These are phyloP conservation scores for Ambrosia hybrid DNA, from an alignment of 140 eudicot genomes.

Conservation along the genomic window DNA sequence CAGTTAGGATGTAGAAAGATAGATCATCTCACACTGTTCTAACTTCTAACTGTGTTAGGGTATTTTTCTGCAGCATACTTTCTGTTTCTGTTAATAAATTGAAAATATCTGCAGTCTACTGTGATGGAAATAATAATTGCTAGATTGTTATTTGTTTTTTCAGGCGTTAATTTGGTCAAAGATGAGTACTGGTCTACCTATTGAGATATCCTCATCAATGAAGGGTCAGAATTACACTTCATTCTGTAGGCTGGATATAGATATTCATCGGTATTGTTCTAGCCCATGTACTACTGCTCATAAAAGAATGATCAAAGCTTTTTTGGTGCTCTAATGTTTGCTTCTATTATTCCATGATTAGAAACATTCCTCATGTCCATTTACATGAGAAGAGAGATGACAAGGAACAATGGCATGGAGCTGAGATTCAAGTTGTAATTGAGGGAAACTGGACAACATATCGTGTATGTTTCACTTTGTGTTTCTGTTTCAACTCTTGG, in stretches of 20 bases:
- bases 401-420: conserved; percentile 94
- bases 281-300: conserved; percentile 12
- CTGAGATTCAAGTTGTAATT: conserved; percentile 97
- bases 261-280: conserved; percentile 69
- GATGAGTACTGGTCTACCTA: conserved; percentile 99
- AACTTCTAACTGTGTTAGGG: background rate
- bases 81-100: conserved; percentile 1
- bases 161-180: conserved; percentile 99
- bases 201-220: conserved; percentile 97
- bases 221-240: conserved; percentile 69
- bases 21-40: conserved; percentile 10
- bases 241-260: conserved; percentile 98
- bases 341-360: conserved; percentile 29
- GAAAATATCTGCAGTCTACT: background rate
- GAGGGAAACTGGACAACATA: conserved; percentile 99
- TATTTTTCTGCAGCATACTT: conserved; percentile 10
- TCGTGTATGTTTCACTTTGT: conserved; percentile 63
- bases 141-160: conserved; percentile 23
- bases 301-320: background rate
- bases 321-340: conserved; percentile 19
- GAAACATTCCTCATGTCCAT: conserved; percentile 94
- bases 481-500: background rate
- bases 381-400: conserved; percentile 80
- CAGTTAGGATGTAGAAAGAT: conserved; percentile 24
- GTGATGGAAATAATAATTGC: conserved; percentile 14